Base-by-base conservation (phyloP, 2,329 filamentous ascomycete species). In the Fonsecaea multimorphosa region DNA sequence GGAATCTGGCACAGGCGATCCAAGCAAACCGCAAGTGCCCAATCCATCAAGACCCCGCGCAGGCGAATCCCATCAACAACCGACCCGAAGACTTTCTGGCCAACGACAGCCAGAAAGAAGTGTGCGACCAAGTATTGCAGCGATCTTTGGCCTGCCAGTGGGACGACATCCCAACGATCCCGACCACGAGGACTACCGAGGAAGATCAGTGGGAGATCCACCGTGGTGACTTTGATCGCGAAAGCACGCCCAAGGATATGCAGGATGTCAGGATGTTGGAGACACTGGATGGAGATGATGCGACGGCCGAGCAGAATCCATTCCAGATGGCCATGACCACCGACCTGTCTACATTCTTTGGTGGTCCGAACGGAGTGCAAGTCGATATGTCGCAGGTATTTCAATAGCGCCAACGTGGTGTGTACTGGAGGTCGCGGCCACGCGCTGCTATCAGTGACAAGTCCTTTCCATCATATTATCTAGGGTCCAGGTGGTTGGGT, bases 21-120 rank as follows among this genome's bases (percentile, higher is more conserved):
- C 24, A 58, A 32, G 65, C 66, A 22, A 40, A 57, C 14, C 64
- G 71, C 11, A 58, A 55, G 36, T 70, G 71, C 53, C 71, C 68
- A 9, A 32, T 65, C 46, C 71, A 71, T 51, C 68, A 71, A 55
- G 34, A 68, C 38, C 51, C 55, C 4, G 24, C 19, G 9, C 56
- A 62, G 40, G 46, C 61, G 11, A 70, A 65, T 49, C 68, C 64
- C 14, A 69, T 65, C n/a, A 49, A 38, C 40, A 69, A 56, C 46
- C 66, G 67, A n/a, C 61, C 69, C 5, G 69, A 70, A 36, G 71
- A 72, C 46, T 70, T 68, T 32, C 29, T 71, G 27, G 68, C 69
- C 6, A 68, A 66, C 3, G 32, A 54, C n/a, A 22, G 44, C 8
- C 70, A 71, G 46, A 66, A 55, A 53, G 36, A 55, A 14, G 38